Base-by-base conservation (phyloP, 352 stramenopile species). In the Phytophthora rubi region DNA sequence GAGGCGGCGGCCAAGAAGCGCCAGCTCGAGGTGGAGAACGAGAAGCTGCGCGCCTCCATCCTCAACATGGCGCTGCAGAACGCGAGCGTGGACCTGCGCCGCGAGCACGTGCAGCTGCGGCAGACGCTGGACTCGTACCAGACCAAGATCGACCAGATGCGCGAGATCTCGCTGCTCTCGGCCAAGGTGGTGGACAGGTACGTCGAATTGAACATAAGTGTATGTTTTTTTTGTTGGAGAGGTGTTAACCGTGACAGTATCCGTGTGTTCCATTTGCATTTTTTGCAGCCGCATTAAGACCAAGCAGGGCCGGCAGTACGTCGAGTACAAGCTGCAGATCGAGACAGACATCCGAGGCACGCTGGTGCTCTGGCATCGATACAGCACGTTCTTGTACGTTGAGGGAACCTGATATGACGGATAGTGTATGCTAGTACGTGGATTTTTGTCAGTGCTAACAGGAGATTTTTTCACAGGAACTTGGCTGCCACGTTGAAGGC, bases 271-370 rank as follows among this genome's bases (percentile, higher is more conserved):
- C 30, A 53, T 58, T 37, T n/a, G 6, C 15, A 16, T 26, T 44
- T 56, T 6, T 3, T 45, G 4, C 54, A 94, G 86, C 45, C 88
- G 88, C 69, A 93, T 96, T 67, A 94, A 93, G 59, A 94, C 85
- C 61, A 92, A 93, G 59, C 85, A 96, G 45, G 88, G 88, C 5
- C 86, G 88, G 13, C 86, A 96, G 75, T 94, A 93, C 66, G 88
- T 96, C 53, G 88, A 95, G 81, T 95, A 93, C 80, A 93, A 93
- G 67, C 79, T 95, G 45, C 84, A 93, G 69, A 94, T 96, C 63
- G 88, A 94, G 74, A 96, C 88, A 71, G 85, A 94, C 66, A 94
- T 91, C 59, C 85, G 86, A 44, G 88, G 88, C 71, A 96, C 88
- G 52, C 77, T 96, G 18, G 85, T 94, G 65, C 71, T 96, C 5